Conservation (phyloP, 805 yeast genomes). For the Barnettozyma wickerhamii region DNA sequence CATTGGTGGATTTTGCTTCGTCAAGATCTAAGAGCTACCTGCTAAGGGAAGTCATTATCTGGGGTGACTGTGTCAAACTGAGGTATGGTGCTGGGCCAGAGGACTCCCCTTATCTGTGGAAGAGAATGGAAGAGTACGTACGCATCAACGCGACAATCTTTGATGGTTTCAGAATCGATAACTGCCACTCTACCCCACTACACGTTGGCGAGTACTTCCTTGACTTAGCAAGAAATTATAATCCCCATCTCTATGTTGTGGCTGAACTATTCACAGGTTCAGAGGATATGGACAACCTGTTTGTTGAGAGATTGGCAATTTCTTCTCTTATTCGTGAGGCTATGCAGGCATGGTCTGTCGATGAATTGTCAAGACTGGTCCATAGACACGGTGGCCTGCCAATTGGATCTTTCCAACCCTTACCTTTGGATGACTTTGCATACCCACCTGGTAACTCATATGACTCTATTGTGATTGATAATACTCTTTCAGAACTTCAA, state of each 20-base stretch:
- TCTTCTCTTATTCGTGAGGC: slow-evolving; percentile 92
- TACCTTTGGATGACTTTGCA: slow-evolving; percentile 71
- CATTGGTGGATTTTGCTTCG: slow-evolving; percentile 90
- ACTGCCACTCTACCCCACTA: slow-evolving; percentile 93
- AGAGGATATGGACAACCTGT: slow-evolving; percentile 83
- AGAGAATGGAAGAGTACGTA: slow-evolving; percentile 77
- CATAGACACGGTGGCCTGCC: slow-evolving; percentile 95
- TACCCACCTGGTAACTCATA: slow-evolving; percentile 47
- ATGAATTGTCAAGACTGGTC: slow-evolving; percentile 78
- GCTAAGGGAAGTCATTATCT: slow-evolving; percentile 88
- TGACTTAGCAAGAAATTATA: slow-evolving; percentile 80
- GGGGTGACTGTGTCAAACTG: slow-evolving; percentile 96
- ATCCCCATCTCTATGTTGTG: slow-evolving; percentile 86
- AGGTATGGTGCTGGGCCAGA: slow-evolving; percentile 74
- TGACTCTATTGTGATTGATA: slow-evolving; percentile 16
- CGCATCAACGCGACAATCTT: slow-evolving; percentile 67
- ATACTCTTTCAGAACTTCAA: slow-evolving; percentile 54
- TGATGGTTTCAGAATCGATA: slow-evolving; percentile 89
- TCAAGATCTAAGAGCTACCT: slow-evolving; percentile 72
- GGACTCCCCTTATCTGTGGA: slow-evolving; percentile 90
- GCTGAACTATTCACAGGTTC: slow-evolving; percentile 95
- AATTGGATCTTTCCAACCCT: slow-evolving; percentile 82
- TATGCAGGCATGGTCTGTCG: slow-evolving; percentile 92
- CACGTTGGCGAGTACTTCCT: slow-evolving; percentile 89
- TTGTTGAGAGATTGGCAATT: slow-evolving; percentile 87